Evolutionary conservation across 768 basidiomycete genomes (phyloP).

Genomic region (Suillus cothurnatus): DNA sequence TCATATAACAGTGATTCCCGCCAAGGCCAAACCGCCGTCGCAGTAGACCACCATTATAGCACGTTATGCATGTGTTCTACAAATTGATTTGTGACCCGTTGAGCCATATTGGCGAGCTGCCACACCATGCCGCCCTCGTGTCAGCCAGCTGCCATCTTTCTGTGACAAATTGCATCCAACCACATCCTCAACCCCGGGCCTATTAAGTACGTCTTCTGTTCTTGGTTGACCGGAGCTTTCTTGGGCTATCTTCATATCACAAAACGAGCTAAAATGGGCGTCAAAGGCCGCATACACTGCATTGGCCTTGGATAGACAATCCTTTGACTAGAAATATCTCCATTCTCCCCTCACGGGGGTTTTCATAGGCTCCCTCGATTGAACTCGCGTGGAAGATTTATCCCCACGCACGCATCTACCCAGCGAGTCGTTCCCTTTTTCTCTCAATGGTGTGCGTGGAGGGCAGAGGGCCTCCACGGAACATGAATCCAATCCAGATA

Average conservation of each 20-base stretch:
- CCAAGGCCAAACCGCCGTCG: slow-evolving; percentile 4
- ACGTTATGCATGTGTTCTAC: neutral
- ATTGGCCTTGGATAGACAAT: neutral
- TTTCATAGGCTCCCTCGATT: neutral
- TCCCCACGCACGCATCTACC: neutral
- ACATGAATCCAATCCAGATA: neutral
- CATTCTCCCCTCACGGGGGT: neutral
- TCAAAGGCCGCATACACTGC: slow-evolving; percentile 1
- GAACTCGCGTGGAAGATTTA: neutral
- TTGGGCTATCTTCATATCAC: neutral
- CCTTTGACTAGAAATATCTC: neutral
- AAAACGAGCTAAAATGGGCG: neutral
- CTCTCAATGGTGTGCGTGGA: slow-evolving; percentile 1
- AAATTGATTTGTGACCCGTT: neutral
- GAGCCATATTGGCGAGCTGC: neutral
- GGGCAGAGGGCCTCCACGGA: slow-evolving; percentile 5
- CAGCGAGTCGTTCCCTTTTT: slow-evolving; percentile 4
- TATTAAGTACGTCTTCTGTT: neutral
- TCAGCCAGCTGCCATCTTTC: slow-evolving; percentile 2
- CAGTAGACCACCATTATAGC: neutral
- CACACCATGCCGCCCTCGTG: slow-evolving; percentile 1
- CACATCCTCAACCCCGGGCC: neutral
- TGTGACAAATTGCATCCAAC: slow-evolving; percentile 1
- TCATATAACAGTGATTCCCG: slow-evolving; percentile 4
- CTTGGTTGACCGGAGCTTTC: neutral